These are phyloP conservation scores for Exophiala phaeomuriformis DNA, from an alignment of 2,329 filamentous ascomycete genomes.

Conservation along the genomic window DNA sequence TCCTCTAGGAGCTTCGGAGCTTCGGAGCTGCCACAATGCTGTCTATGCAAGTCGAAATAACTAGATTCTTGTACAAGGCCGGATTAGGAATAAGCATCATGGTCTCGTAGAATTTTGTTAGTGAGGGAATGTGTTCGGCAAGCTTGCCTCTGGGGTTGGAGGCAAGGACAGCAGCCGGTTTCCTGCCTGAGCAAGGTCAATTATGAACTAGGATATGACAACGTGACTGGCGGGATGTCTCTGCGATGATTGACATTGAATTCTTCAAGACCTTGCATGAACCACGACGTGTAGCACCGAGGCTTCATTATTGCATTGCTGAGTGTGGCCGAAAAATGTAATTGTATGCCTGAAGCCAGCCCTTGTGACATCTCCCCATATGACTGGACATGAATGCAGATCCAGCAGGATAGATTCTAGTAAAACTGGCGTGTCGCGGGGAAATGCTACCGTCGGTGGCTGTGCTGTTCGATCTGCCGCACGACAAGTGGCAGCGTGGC, in stretches of 20 bases:
- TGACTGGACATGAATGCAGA: neutral
- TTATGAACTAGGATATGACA: neutral
- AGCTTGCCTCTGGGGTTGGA: neutral
- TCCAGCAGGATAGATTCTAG: neutral
- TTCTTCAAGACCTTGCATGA: constrained; percentile 9
- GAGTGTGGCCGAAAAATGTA: neutral
- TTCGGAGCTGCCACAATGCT: too few species aligned
- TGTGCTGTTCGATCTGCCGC: constrained; percentile 16
- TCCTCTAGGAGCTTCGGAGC: too few species aligned
- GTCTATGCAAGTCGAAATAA: neutral
- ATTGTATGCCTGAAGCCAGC: neutral
- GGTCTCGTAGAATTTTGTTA: neutral
- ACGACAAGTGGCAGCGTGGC: constrained; percentile 13
- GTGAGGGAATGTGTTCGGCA: neutral
- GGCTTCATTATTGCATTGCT: too few species aligned
- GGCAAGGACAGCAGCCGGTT: neutral
- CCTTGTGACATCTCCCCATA: neutral
- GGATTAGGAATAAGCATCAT: neutral
- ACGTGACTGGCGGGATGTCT: neutral
- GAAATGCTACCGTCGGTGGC: constrained; percentile 10
- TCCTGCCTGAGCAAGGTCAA: neutral
- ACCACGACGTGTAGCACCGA: neutral
- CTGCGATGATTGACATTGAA: neutral
- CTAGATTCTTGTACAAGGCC: neutral
- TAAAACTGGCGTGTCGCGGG: constrained; percentile 7